Conservation (phyloP, 148 eudicot species). For the Cornus kousa region DNA sequence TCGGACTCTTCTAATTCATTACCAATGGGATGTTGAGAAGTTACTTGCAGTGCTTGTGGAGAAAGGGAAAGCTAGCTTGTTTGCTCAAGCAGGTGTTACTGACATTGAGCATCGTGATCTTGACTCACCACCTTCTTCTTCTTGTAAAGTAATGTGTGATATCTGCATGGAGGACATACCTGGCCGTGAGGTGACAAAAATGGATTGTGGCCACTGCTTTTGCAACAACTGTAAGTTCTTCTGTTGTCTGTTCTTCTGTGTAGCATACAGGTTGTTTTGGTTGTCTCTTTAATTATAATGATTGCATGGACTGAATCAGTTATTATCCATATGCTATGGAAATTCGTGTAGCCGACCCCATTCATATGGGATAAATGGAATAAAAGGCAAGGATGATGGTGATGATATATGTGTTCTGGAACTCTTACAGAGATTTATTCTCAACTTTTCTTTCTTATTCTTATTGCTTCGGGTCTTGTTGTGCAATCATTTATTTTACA, state of each 20-base stretch:
- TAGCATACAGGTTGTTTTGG: neutral
- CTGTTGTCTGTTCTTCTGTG: neutral
- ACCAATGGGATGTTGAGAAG: constrained; percentile 69
- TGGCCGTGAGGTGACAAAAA: constrained; percentile 39
- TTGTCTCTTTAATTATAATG: too few species aligned
- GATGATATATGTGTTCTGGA: too few species aligned
- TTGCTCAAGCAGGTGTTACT: constrained; percentile 62
- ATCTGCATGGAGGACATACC: constrained; percentile 63
- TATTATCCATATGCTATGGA: neutral
- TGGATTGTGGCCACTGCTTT: constrained; percentile 77
- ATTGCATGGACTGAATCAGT: too few species aligned
- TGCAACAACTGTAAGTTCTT: constrained; percentile 63
- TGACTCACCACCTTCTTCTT: constrained; percentile 25
- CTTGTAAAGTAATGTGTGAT: constrained; percentile 36
- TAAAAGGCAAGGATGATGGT: too few species aligned
- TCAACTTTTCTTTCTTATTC: neutral
- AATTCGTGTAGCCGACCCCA: neutral
- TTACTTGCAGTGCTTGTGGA: constrained; percentile 55
- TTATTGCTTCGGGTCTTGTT: neutral
- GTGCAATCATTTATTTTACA: neutral
- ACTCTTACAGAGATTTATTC: neutral
- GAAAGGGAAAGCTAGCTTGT: constrained; percentile 47
- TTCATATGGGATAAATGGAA: too few species aligned
- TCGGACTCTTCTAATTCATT: constrained; percentile 65
- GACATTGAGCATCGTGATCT: constrained; percentile 23